Conservation (phyloP, 1,284 basidiomycete species). For the Leccinum solheimii region DNA sequence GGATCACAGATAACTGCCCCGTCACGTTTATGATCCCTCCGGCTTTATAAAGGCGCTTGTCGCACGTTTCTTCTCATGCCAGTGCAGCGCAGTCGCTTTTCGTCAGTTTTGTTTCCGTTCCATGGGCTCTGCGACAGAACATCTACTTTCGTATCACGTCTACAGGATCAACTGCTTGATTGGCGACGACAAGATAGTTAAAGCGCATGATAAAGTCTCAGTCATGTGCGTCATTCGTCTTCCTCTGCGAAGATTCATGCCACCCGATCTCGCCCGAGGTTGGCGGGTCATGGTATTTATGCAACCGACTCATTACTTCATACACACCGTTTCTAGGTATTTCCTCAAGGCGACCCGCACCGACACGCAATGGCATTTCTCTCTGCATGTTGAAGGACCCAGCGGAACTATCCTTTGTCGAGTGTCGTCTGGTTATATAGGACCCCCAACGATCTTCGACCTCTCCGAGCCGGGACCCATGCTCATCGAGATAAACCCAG, state of each 20-base stretch:
- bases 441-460: slow-evolving; percentile 13
- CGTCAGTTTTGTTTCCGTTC: not conserved
- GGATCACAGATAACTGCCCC: not conserved
- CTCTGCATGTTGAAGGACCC: slow-evolving; percentile 20
- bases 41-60: slow-evolving; percentile 2
- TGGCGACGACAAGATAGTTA: slow-evolving; percentile 25
- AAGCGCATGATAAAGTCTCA: slow-evolving; percentile 27
- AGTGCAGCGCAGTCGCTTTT: not conserved
- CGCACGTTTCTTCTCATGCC: not conserved
- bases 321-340: slow-evolving; percentile 18
- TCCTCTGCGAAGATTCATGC: not conserved
- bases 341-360: slow-evolving; percentile 22
- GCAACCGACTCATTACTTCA: not conserved
- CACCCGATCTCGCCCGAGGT: not conserved
- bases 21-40: not conserved
- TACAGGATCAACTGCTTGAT: slow-evolving; percentile 29
- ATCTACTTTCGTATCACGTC: slow-evolving; percentile 24
- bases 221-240: slow-evolving; percentile 14
- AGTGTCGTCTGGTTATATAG: slow-evolving; percentile 26
- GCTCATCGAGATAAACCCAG: slow-evolving; percentile 20
- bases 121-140: slow-evolving; percentile 11
- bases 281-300: not conserved
- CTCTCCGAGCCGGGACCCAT: slow-evolving; percentile 5
- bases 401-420: slow-evolving; percentile 20
- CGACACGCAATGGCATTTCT: slow-evolving; percentile 24